Percentiles rank a stretch among this genome's conserved stretches.
Evolutionary conservation across 768 basidiomycete species (phyloP).

Genomic region (Amylocystis lapponica): DNA sequence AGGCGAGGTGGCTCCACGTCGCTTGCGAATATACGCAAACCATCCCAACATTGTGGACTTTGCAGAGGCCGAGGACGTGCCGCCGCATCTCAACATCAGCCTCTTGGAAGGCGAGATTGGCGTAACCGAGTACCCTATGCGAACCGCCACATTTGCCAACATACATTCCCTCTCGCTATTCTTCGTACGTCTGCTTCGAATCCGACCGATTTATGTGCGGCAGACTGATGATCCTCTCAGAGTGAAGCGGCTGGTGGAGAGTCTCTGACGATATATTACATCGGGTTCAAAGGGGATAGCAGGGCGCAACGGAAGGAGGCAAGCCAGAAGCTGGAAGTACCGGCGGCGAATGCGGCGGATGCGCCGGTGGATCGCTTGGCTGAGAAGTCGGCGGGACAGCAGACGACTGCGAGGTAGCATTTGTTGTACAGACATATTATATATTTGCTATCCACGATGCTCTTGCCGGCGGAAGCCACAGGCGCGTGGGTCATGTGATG

Average conservation of each 20-base stretch:
- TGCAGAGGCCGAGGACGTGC: slow-evolving; percentile 58
- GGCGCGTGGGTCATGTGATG: no score
- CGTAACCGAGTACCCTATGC: slow-evolving; percentile 72
- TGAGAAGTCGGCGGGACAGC: slow-evolving; percentile 52
- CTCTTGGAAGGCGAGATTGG: slow-evolving; percentile 65
- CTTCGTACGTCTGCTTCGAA: slow-evolving; percentile 51
- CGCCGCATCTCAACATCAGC: slow-evolving; percentile 65
- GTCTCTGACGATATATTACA: slow-evolving; percentile 61
- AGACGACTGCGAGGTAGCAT: slow-evolving; percentile 58
- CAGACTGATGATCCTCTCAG: slow-evolving; percentile 29
- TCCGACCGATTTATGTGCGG: not conserved
- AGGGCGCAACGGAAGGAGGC: slow-evolving; percentile 48
- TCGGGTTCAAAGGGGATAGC: slow-evolving; percentile 80
- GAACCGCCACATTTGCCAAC: slow-evolving; percentile 70
- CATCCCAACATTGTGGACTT: slow-evolving; percentile 74
- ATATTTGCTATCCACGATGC: no score
- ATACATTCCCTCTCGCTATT: slow-evolving; percentile 69
- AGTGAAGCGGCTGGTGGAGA: slow-evolving; percentile 65
- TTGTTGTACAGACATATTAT: no score
- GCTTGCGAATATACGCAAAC: slow-evolving; percentile 72
- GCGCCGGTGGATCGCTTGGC: slow-evolving; percentile 54
- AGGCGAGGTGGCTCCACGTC: slow-evolving; percentile 71
- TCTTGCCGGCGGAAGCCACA: no score
- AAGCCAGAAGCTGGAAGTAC: slow-evolving; percentile 63
- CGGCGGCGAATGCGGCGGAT: slow-evolving; percentile 77